Evolutionary conservation across 1,139 yeast genomes (phyloP), one percentile per base, ranked within the genome.

Genomic region (Debaryomycetaceae sp.): DNA sequence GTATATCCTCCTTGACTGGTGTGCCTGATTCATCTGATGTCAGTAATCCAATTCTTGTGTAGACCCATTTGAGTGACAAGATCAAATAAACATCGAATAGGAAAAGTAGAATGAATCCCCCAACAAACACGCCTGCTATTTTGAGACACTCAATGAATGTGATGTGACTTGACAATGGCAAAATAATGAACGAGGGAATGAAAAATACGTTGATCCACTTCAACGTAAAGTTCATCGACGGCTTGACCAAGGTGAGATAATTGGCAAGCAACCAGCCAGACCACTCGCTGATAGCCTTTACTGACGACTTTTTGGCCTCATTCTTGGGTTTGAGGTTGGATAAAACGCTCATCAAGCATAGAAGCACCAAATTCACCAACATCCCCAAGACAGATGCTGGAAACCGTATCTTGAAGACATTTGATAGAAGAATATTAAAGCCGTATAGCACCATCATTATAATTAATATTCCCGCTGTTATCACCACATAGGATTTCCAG

Each of bases 141-240:
- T 83, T 81, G 54, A 83, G 69, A 17, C 89, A 87, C 53, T 86
- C 95, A 22, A 76, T 75, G 37, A 82, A 81, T 11, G 84, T 70
- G 39, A 87, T 83, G 48, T 77, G 76, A 35, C 78, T 76, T 13
- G 88, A 77, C 44, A 85, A 69, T 0, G 95, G 93, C 41, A 87
- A 72, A 1, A 83, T 76, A 24, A 86, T 80, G 56, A 87, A 86
- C 0, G 90, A 82, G 0, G 95, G 93, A 1, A 87, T 81, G 68
- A 87, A 87, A 59, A 82, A 85, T 7, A 85, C 76, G 59, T 84
- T 85, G 65, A 87, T 87, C 93, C 93, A 87, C 45, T 84, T 73
- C 46, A 87, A 68, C 2, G 84, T 70, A 58, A 86, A 86, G 45
- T 86, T 85, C 67, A 81, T 79, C 1, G 87, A 83, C 1, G 87